A percentile compares a stretch with the other conserved stretches of the same genome.
These are phyloP conservation scores for Elaeis guineensis DNA, from an alignment of 176 grass and related monocot genomes.

Conservation along the genomic window DNA sequence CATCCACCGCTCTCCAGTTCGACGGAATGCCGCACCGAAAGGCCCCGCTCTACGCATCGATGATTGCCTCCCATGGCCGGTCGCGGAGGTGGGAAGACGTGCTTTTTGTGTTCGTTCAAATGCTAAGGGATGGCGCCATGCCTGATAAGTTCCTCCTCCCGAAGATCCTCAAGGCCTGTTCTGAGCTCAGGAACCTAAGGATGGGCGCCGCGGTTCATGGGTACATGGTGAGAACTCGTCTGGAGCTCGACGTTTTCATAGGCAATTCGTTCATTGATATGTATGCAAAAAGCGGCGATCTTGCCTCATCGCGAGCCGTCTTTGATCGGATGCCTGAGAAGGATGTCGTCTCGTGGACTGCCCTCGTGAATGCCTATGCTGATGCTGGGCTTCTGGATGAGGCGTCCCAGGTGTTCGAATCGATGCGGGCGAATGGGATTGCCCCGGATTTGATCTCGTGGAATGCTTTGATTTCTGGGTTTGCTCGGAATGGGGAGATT, in stretches of 20 bases:
- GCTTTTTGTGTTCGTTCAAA: conserved; percentile 31
- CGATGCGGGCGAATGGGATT: conserved; percentile 42
- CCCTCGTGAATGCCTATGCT: conserved; percentile 39
- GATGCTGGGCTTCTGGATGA: conserved; percentile 38
- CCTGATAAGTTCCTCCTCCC: conserved; percentile 63
- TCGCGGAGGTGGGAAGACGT: conserved; percentile 38
- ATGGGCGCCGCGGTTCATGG: conserved; percentile 37
- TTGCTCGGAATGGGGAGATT: conserved; percentile 43
- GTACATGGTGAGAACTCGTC: conserved; percentile 28
- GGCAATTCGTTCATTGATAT: conserved; percentile 53
- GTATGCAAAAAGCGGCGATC: conserved; percentile 44
- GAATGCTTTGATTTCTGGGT: conserved; percentile 60
- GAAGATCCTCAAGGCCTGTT: conserved; percentile 60
- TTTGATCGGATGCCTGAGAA: conserved; percentile 42
- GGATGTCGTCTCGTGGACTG: conserved; percentile 63
- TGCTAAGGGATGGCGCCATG: conserved; percentile 29
- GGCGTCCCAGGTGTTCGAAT: conserved; percentile 33
- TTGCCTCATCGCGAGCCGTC: conserved; percentile 28
- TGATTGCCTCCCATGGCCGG: conserved; percentile 36
- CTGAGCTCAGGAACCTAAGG: conserved; percentile 18
- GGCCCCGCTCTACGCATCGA: conserved; percentile 24
- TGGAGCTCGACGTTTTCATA: conserved; percentile 30
- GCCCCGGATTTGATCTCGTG: conserved; percentile 52
- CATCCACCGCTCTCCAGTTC: conserved; percentile 3
- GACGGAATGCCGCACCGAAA: conserved; percentile 16